Evolutionary conservation across 495 filamentous ascomycete species (phyloP), one percentile per base, ranked within the genome.

Genomic region (Neurospora sp.): DNA sequence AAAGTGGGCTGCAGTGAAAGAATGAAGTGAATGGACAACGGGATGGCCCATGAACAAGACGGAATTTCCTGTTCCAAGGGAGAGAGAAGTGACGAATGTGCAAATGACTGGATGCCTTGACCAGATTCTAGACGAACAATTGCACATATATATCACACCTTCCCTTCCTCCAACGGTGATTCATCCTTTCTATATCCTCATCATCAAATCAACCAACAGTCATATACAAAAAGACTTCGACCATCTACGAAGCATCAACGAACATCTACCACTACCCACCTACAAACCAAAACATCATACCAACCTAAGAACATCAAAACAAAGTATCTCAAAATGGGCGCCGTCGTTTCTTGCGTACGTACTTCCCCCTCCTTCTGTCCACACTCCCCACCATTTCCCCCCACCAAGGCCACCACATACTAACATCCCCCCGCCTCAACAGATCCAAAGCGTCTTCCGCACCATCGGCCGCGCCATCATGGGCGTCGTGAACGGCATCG

Each of bases 271-370:
- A 40, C 71, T 40, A 71, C 73, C 73, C 70, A 78, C 71, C 66
- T 35, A 76, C 62, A 41, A 73, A 44, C 18, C 70, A 70, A 39
- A 73, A 40, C 71, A 74, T 31, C 31, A 42, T 37, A 77, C 62
- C 73, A 79, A 82, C 76, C 76, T 79, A 72, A 31, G 49, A 60
- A 49, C 44, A 46, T 5, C 49, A 31, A 27, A 27, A 31, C 23
- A 62, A 62, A 8, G 31, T 3, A 31, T 31, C 27, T 80, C 86
- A 93, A 85, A 80, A 98, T 98, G 95, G 95, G 95, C 85, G 95
- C 93, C 84, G 93, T 98, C 82, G 88, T 96, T 74, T 97, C 94
- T 83, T 97, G 95, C 78, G 95, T 98, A 95, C 77, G 94, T 91
- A 73, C 37, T 6, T 42, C 71, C 69, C 69, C 75, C 70, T 27